Evolutionary conservation across 768 basidiomycete genomes (phyloP).

Genomic region (Galerina marginata): DNA sequence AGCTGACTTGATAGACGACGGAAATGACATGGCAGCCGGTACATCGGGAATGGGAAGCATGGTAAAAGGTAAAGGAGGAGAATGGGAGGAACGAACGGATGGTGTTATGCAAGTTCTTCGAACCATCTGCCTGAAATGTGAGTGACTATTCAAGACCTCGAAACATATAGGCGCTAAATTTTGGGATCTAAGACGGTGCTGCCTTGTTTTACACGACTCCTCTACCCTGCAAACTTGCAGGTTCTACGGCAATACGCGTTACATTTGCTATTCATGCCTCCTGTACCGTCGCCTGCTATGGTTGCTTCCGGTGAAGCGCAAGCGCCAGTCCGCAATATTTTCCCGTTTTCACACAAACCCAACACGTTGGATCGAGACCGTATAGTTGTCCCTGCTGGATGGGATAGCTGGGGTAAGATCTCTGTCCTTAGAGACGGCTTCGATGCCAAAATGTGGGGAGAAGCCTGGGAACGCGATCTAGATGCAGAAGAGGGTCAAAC

Average conservation of each 20-base stretch:
- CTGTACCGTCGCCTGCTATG: constrained; percentile 73
- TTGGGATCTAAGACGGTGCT: constrained; percentile 74
- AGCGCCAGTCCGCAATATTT: constrained; percentile 74
- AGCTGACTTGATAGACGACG: constrained; percentile 91
- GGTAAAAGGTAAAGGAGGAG: constrained; percentile 90
- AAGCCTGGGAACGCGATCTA: constrained; percentile 80
- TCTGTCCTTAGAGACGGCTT: constrained; percentile 89
- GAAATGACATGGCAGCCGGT: constrained; percentile 73
- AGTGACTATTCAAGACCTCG: constrained; percentile 36
- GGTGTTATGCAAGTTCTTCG: constrained; percentile 94
- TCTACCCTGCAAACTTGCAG: constrained; percentile 76
- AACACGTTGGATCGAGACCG: constrained; percentile 94
- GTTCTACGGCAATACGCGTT: constrained; percentile 84
- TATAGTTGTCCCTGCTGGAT: constrained; percentile 91
- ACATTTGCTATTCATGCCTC: constrained; percentile 78
- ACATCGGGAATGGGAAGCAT: constrained; percentile 86
- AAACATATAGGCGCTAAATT: not conserved
- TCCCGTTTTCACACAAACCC: constrained; percentile 86
- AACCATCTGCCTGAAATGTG: constrained; percentile 91
- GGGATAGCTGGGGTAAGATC: constrained; percentile 99
- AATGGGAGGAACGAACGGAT: constrained; percentile 96
- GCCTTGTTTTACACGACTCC: constrained; percentile 90
- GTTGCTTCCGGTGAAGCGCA: constrained; percentile 67
- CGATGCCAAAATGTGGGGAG: constrained; percentile 79
- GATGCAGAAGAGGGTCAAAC: constrained; percentile 46